Conservation (phyloP, 2,329 filamentous ascomycete genomes). For the Sclerotinia spermophila region DNA sequence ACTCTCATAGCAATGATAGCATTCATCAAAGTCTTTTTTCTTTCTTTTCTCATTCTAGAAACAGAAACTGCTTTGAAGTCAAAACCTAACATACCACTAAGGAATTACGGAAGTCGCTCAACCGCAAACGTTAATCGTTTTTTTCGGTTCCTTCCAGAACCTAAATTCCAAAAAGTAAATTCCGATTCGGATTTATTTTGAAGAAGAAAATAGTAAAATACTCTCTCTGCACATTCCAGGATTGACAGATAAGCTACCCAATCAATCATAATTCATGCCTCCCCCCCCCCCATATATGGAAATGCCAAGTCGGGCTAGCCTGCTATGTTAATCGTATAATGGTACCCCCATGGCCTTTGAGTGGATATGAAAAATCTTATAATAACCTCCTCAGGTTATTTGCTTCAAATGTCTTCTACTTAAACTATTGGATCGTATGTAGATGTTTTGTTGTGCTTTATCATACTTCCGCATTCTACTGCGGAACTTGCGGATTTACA, state of each 20-base stretch:
- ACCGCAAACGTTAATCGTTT: neutral
- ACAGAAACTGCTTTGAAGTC: neutral
- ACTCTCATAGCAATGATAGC: neutral
- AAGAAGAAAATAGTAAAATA: neutral
- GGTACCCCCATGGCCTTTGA: neutral
- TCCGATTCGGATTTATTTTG: slow-evolving; percentile 2
- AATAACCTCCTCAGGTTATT: slow-evolving; percentile 1
- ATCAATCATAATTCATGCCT: neutral
- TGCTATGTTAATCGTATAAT: neutral
- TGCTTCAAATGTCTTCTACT: neutral
- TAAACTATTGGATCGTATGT: neutral
- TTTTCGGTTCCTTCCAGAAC: neutral
- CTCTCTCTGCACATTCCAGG: neutral
- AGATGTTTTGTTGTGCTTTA: neutral
- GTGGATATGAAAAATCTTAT: slow-evolving; percentile 10
- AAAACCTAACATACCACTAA: neutral
- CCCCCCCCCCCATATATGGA: neutral
- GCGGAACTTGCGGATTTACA: neutral
- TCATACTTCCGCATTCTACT: neutral
- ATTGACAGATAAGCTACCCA: neutral
- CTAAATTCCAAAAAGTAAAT: neutral
- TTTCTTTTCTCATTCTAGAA: neutral
- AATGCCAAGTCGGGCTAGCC: neutral
- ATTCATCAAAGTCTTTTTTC: neutral
- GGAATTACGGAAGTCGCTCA: neutral